Base-by-base conservation (phyloP, 2,329 filamentous ascomycete genomes). In the Calonectria hawksworthii region DNA sequence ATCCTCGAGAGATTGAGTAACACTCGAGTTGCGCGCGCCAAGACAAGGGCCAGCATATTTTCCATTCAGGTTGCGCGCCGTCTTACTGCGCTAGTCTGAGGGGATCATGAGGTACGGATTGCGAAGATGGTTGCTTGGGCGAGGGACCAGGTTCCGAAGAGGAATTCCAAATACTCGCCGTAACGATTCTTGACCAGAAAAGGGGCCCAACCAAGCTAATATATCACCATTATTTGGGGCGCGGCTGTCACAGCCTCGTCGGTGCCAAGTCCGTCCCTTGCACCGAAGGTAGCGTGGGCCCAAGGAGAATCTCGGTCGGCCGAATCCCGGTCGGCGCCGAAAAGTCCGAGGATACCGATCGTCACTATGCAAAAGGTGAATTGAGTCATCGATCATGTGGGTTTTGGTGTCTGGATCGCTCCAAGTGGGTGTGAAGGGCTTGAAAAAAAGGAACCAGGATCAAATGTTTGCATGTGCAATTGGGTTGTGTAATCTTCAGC, bases 21-120 rank as follows among this genome's bases (percentile, higher is more conserved):
- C 30, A 18, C 38, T 30, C 8, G 34, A 69, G 38, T 56, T 73
- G 71, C 66, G 66, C 63, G 51, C 38, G 67, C 67, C 72, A 67
- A 74, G 72, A 56, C 67, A 63, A 64, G 56, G 41, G 36, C 59
- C 59, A 41, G 41, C 64, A 63, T 28, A 34, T 41, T 52, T 65
- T 52, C 50, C 32, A 34, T 68, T 38, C 54, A 50, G 61, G 47
- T 41, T 70, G 51, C 47, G 50, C 69, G 66, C 71, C 71, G 66
- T 56, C 66, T 50, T 73, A 64, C 71, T 51, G 71, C 66, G 59
- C 68, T 73, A 73, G 71, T 51, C 47, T 32, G 52, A 56, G 21
- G 63, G 64, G 59, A 73, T 73, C 65, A 65, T 41, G 36, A 51
- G 66, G 34, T 59, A 50, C 23, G 6, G 41, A 18, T 28, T 67